phyloP scores from a whole-genome alignment of 2,329 filamentous ascomycete genomes.

The Penicillium carneum region DNA sequence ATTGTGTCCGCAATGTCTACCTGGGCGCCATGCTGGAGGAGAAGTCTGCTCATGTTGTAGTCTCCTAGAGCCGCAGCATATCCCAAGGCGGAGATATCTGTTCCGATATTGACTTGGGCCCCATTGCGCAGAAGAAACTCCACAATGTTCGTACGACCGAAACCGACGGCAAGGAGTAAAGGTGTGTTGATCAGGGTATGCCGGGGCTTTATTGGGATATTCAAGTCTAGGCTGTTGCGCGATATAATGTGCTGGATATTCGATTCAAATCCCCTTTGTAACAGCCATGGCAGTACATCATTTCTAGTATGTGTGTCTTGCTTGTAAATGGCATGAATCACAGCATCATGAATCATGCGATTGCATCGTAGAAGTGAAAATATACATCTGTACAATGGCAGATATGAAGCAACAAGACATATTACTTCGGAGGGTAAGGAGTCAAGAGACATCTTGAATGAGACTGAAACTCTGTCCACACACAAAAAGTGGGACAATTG shows the following conservation, averaged over 20 bases:
- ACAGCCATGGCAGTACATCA: not conserved
- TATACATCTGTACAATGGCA: not conserved
- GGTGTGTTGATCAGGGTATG: not conserved
- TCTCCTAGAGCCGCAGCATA: not conserved
- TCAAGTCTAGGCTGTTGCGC: not conserved
- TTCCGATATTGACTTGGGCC: not conserved
- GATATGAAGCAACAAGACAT: not conserved
- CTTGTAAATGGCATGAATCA: not conserved
- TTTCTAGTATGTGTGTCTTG: rapidly evolving
- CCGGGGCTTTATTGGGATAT: rapidly evolving
- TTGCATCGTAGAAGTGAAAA: not conserved
- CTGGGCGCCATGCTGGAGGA: not conserved
- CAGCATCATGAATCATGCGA: not conserved
- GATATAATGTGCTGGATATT: not conserved
- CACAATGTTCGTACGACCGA: not conserved
- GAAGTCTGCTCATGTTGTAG: not conserved
- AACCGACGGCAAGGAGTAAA: not conserved
- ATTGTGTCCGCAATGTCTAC: not conserved
- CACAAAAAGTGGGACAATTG: not conserved
- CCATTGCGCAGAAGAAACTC: conserved; percentile 4
- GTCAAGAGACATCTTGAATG: not conserved
- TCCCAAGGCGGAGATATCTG: not conserved
- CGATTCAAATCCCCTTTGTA: not conserved
- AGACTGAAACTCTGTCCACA: not conserved
- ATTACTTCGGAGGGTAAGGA: conserved; percentile 1